phyloP scores from a whole-genome alignment of 805 yeast species.

The Ogataea wickerhamii region DNA sequence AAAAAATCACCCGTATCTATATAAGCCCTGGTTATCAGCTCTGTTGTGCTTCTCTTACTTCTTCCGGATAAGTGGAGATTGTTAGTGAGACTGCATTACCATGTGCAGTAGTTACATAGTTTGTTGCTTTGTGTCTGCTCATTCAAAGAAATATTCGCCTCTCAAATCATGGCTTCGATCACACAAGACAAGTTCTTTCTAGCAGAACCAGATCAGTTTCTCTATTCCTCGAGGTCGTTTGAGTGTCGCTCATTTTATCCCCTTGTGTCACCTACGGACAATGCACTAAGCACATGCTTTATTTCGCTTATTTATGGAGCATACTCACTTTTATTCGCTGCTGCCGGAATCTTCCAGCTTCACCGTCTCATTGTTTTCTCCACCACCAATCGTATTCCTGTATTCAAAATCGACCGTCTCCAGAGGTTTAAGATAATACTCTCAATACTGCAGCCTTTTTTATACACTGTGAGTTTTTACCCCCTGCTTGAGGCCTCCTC shows the following conservation, averaged over 20 bases:
- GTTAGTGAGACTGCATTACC: too few species aligned
- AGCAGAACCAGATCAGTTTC: neutral
- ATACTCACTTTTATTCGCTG: slow-evolving; percentile 8
- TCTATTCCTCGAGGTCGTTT: neutral
- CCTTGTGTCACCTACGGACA: slow-evolving; percentile 19
- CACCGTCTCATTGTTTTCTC: neutral
- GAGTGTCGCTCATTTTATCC: slow-evolving; percentile 23
- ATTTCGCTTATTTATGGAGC: slow-evolving; percentile 18
- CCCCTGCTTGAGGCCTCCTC: slow-evolving; percentile 1
- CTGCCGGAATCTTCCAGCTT: slow-evolving; percentile 24
- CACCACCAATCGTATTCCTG: neutral
- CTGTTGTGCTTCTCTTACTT: too few species aligned
- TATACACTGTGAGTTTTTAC: slow-evolving; percentile 8
- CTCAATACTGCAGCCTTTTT: slow-evolving; percentile 4
- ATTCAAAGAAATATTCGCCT: too few species aligned
- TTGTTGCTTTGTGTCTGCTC: too few species aligned
- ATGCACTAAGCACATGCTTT: slow-evolving; percentile 32
- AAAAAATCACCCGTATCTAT: too few species aligned
- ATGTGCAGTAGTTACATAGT: too few species aligned
- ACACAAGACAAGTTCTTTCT: neutral
- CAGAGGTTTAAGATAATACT: slow-evolving; percentile 1
- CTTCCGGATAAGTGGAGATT: too few species aligned
- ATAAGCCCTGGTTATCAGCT: too few species aligned
- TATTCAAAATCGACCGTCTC: neutral
- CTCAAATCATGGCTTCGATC: neutral